Conservation (phyloP, 1,284 basidiomycete species). For the Apiotrichum gracile region DNA sequence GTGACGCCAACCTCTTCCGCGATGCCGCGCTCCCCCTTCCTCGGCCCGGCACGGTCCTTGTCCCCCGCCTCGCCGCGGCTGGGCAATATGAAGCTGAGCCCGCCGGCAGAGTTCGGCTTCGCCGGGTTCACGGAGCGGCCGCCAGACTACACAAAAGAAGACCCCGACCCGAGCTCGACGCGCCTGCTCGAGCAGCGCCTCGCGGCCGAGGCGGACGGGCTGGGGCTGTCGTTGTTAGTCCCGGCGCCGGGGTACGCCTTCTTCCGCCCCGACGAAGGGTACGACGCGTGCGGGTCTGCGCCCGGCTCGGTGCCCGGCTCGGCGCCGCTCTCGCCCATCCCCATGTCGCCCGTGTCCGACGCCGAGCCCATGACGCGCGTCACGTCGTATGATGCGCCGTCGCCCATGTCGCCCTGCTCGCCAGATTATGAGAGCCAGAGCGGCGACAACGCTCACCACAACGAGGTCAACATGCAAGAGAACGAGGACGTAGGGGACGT, state of each 20-base stretch:
- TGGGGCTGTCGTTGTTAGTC: not conserved
- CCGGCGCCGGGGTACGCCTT: not conserved
- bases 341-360: too few relatives aligned
- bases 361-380: too few relatives aligned
- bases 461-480: too few relatives aligned
- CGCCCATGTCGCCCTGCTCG: too few relatives aligned
- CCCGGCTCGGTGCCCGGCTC: too few relatives aligned
- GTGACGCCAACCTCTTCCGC: not conserved
- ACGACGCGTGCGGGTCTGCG: too few relatives aligned
- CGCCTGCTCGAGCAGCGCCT: conserved; percentile 29
- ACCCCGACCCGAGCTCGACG: conserved; percentile 37
- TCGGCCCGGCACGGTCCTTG: not conserved
- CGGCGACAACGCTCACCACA: too few relatives aligned
- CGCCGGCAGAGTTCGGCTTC: not conserved
- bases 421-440: too few relatives aligned
- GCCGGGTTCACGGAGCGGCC: conserved; percentile 22
- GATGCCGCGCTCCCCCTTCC: not conserved
- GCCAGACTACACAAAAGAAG: conserved; percentile 34
- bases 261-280: too few relatives aligned
- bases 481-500: too few relatives aligned
- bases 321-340: too few relatives aligned
- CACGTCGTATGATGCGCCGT: too few relatives aligned
- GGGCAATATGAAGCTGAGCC: not conserved
- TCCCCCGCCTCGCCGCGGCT: not conserved
- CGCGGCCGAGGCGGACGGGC: conserved; percentile 15